These are phyloP conservation scores for Fagopyrum tataricum DNA, from an alignment of 148 eudicot genomes.

Conservation along the genomic window DNA sequence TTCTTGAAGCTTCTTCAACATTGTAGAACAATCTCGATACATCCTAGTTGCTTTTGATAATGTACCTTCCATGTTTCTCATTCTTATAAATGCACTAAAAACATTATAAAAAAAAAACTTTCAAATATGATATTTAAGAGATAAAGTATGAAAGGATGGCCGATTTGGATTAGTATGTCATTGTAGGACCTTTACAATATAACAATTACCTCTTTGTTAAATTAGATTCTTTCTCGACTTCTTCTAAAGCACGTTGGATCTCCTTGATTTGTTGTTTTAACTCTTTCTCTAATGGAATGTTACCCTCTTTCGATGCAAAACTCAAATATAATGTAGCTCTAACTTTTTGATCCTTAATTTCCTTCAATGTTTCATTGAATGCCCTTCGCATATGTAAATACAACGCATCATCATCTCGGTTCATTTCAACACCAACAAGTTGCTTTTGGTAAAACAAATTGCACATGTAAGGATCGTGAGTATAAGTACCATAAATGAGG, in stretches of 20 bases:
- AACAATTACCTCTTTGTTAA: slow-evolving; percentile 53
- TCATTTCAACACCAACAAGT: slow-evolving; percentile 19
- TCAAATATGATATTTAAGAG: neutral
- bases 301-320: slow-evolving; percentile 48
- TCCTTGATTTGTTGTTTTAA: slow-evolving; percentile 68
- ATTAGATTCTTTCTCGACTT: slow-evolving; percentile 44
- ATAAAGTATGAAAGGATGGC: neutral
- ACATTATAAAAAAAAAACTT: neutral
- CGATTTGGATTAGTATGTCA: too few species aligned
- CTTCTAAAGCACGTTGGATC: slow-evolving; percentile 54
- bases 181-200: neutral
- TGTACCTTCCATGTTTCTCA: slow-evolving; percentile 57
- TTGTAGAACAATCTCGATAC: slow-evolving; percentile 68
- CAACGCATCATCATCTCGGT: slow-evolving; percentile 15
- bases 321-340: slow-evolving; percentile 77
- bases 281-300: slow-evolving; percentile 71
- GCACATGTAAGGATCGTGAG: neutral
- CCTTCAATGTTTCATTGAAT: slow-evolving; percentile 51
- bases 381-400: slow-evolving; percentile 24
- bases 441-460: slow-evolving; percentile 15
- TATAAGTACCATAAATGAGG: neutral
- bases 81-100: slow-evolving; percentile 60
- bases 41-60: slow-evolving; percentile 60
- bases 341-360: slow-evolving; percentile 81
- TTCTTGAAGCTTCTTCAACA: slow-evolving; percentile 70